Percentiles rank a stretch among this genome's conserved stretches.
phyloP scores from a whole-genome alignment of 768 basidiomycete species.

The Lactarius pseudohatsudake region DNA sequence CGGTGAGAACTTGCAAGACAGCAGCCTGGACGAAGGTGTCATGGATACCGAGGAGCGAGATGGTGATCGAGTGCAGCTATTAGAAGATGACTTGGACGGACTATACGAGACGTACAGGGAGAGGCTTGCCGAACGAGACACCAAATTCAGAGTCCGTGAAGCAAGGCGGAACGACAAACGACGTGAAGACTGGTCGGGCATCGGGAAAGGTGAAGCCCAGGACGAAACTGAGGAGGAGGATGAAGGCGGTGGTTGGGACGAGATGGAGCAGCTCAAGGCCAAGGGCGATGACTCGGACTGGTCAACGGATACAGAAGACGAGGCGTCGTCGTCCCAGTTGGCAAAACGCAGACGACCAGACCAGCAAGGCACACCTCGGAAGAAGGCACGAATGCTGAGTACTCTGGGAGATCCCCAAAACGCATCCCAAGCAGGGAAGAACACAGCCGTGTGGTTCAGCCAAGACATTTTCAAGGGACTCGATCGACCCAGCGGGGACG shows the following conservation, averaged over 20 bases:
- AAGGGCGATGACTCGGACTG: conserved; percentile 43
- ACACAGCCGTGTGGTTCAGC: conserved; percentile 91
- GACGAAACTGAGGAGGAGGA: conserved; percentile 41
- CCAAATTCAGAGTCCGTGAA: conserved; percentile 84
- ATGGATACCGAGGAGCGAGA: conserved; percentile 68
- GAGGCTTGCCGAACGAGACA: conserved; percentile 76
- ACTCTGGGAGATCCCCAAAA: conserved; percentile 44
- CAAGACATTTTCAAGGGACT: conserved; percentile 83
- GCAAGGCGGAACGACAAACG: conserved; percentile 69
- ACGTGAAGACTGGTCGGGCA: conserved; percentile 81
- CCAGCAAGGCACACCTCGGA: conserved; percentile 38
- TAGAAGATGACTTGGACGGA: conserved; percentile 87
- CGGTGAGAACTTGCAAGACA: conserved; percentile 41
- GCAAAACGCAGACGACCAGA: conserved; percentile 45
- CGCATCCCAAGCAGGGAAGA: conserved; percentile 43
- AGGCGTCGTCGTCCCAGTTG: conserved; percentile 21
- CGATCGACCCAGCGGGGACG: conserved; percentile 43
- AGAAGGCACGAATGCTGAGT: conserved; percentile 54
- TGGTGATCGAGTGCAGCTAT: conserved; percentile 53
- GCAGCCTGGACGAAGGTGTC: conserved; percentile 44
- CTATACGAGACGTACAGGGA: conserved; percentile 87
- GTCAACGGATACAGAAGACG: conserved; percentile 52
- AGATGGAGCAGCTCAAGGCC: conserved; percentile 56
- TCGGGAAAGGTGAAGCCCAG: conserved; percentile 42
- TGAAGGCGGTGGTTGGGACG: conserved; percentile 68